Evolutionary conservation across 2,329 filamentous ascomycete genomes (phyloP).

Genomic region (Venturia pyrina): DNA sequence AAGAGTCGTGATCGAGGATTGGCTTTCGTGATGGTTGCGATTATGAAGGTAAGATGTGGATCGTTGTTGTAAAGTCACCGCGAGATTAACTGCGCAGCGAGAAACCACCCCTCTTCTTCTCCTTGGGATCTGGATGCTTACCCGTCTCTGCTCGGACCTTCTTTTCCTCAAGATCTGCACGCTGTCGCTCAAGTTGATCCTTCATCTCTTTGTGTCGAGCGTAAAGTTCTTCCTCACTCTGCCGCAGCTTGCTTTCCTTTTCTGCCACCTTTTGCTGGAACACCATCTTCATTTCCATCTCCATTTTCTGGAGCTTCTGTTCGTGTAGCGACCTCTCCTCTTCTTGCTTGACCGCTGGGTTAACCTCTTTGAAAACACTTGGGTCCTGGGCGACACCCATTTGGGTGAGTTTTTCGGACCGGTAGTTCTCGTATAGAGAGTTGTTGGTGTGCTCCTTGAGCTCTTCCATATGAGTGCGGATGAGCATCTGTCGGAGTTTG

Average conservation of each 20-base stretch:
- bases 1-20: not conserved
- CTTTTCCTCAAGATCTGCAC: constrained; percentile 95
- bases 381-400: constrained; percentile 99
- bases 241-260: constrained; percentile 99
- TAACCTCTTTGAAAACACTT: constrained; percentile 99
- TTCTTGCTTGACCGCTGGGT: constrained; percentile 99
- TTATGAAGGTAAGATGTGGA: not conserved
- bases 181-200: constrained; percentile 94
- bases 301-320: constrained; percentile 99
- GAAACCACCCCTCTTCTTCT: constrained; percentile 83
- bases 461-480: constrained; percentile 99
- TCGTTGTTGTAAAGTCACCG: not conserved
- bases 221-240: constrained; percentile 98
- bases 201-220: constrained; percentile 99
- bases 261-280: constrained; percentile 99
- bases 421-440: constrained; percentile 97
- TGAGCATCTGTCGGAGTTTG: constrained; percentile 99
- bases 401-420: constrained; percentile 95
- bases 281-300: constrained; percentile 99
- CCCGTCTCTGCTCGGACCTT: constrained; percentile 92
- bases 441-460: constrained; percentile 99
- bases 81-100: constrained; percentile 57
- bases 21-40: not conserved
- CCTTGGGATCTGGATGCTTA: constrained; percentile 91
- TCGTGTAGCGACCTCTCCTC: constrained; percentile 97